A percentile compares a stretch with the other conserved stretches of the same genome.
Conservation (phyloP, 2,329 filamentous ascomycete genomes). For the Arthroderma uncinatum region DNA sequence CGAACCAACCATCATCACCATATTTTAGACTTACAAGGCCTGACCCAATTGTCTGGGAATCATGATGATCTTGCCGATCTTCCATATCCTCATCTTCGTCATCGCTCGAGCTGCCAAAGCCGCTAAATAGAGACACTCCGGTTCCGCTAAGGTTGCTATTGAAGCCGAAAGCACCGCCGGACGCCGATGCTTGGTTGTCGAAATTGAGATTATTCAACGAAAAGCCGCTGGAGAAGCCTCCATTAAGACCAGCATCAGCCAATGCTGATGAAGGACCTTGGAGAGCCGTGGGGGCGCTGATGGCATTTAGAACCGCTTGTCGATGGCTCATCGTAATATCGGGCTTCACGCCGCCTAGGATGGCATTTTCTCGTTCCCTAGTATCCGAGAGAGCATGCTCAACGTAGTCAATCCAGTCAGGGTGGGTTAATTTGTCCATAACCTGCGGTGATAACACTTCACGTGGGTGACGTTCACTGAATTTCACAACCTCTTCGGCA, state of each 20-base stretch:
- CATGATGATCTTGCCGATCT: conserved; percentile 47
- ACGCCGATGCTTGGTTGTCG: conserved; percentile 52
- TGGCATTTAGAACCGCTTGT: conserved; percentile 52
- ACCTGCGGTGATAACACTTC: conserved; percentile 76
- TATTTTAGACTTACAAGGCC: conserved; percentile 48
- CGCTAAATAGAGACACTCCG: conserved; percentile 62
- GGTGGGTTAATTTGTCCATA: conserved; percentile 76
- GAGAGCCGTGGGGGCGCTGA: conserved; percentile 47
- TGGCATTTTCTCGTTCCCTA: conserved; percentile 92
- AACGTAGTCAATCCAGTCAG: conserved; percentile 88
- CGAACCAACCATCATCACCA: conserved; percentile 54
- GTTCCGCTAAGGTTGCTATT: conserved; percentile 36
- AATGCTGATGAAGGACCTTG: conserved; percentile 54
- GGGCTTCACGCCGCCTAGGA: conserved; percentile 84
- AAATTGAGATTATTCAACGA: conserved; percentile 51
- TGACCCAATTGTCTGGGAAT: conserved; percentile 36
- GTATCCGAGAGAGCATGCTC: conserved; percentile 89
- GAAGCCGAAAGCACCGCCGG: conserved; percentile 61
- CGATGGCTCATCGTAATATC: conserved; percentile 78
- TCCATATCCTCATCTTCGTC: conserved; percentile 95
- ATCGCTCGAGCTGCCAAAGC: conserved; percentile 88
- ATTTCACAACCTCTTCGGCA: conserved; percentile 96
- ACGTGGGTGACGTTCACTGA: conserved; percentile 84
- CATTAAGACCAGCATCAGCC: conserved; percentile 69
- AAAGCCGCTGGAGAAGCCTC: conserved; percentile 40